Evolutionary conservation across 1,284 basidiomycete species (phyloP), one percentile per base, ranked within the genome.

Genomic region (Ustilago bromivora): DNA sequence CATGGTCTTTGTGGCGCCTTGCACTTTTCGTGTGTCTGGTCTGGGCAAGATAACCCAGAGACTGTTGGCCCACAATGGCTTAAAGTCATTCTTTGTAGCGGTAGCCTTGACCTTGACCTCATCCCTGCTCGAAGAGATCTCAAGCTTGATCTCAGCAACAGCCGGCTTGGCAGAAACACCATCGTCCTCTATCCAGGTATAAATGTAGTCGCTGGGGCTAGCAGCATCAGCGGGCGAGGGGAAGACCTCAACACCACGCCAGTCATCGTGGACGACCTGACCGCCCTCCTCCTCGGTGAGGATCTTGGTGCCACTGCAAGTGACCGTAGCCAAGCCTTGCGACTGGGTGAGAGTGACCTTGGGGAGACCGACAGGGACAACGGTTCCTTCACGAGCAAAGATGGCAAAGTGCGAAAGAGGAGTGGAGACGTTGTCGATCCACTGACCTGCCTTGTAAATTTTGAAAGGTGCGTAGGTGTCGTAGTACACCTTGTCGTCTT

Each of bases 111-210:
- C 86, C 9, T 61, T 59, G 1, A 87, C 81, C 28, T 83, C 73
- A 8, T 82, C 71, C 28, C 77, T 64, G 5, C 34, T 69, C 1
- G 71, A 81, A 2, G 52, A 60, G 78, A 88, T 87, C 13, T 56
- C 65, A 51, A 87, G 78, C n/a, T 77, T 65, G 53, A 88, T 66
- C 32, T 85, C 78, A 0, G 85, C 79, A 41, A 78, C 82, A 2
- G 66, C 80, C 0, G 86, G 86, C 4, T 84, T 59, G 13, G 81
- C 78, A 5, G 86, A 86, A 52, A 87, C 87, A 31, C 87, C 88
- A 70, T 88, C 87, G 66, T 88, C 88, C 61, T 88, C 88, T 32
- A 83, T 86, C 87, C 87, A 88, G 4, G 65, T 65, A 46, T 86
- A 86, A 1, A 65, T 58, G 40, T 85, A 86, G 31, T 61, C 11